Evolutionary conservation across 1,284 basidiomycete genomes (phyloP).

Genomic region (Sanguinoderma infundibulare): DNA sequence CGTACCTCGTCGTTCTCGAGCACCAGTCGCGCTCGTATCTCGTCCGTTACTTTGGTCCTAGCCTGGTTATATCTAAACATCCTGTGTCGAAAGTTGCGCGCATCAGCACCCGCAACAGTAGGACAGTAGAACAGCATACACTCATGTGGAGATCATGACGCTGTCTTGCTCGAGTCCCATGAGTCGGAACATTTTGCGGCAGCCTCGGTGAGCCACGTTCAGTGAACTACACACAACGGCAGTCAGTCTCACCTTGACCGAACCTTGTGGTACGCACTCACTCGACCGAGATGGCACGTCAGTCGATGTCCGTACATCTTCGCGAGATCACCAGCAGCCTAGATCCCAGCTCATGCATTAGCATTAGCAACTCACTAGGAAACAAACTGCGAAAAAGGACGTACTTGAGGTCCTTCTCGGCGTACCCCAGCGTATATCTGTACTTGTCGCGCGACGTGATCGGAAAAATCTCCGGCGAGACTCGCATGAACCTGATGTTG

Average conservation of each 20-base stretch:
- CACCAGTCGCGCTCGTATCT: conserved; percentile 76
- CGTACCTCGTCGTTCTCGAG: conserved; percentile 90
- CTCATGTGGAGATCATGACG: conserved; percentile 80
- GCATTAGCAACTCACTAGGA: conserved; percentile 16
- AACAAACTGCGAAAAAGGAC: background rate
- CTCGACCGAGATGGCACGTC: conserved; percentile 82
- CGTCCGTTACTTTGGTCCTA: conserved; percentile 56
- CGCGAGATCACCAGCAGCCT: conserved; percentile 74
- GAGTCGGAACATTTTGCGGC: conserved; percentile 83
- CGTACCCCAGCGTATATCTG: conserved; percentile 81
- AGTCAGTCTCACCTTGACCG: background rate
- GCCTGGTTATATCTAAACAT: conserved; percentile 82
- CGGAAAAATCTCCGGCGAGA: conserved; percentile 92
- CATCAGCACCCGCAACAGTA: background rate
- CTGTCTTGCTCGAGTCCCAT: conserved; percentile 81
- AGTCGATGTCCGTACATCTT: conserved; percentile 80
- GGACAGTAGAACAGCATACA: conserved; percentile 40
- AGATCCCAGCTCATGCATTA: conserved; percentile 21
- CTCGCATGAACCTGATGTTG: conserved; percentile 75
- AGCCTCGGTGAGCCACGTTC: conserved; percentile 83
- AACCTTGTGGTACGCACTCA: background rate
- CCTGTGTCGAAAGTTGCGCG: conserved; percentile 55
- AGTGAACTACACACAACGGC: conserved; percentile 60
- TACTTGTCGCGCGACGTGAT: conserved; percentile 84
- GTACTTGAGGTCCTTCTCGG: conserved; percentile 53